Evolutionary conservation across 164 flowering plant species (phyloP), one percentile per base, ranked within the genome.

Genomic region (Magnolia changhungtana): DNA sequence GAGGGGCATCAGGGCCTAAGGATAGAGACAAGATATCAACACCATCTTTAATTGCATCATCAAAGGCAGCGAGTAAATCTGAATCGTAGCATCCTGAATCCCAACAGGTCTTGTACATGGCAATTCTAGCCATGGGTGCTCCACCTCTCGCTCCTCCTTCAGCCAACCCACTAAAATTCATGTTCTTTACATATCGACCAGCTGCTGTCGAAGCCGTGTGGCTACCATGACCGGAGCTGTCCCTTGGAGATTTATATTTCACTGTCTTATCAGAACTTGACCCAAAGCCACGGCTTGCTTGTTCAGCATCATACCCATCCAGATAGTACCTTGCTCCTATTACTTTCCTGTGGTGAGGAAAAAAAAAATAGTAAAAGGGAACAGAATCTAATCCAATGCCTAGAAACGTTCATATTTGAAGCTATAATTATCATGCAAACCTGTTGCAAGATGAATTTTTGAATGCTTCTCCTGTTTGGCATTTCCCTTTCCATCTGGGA

Each of bases 191-290:
- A 75, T 82, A 86, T n/a, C 94, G 87, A 37, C 97, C 97, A 1
- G 94, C 88, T 71, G 95, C 94, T 50, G 79, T 92, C 29, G 97
- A 92, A 51, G 97, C 90, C n/a, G 97, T 93, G 80, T 93, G 97
- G 79, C 88, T 90, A 3, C 97, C 97, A 80, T 93, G 97, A 23
- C 97, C 97, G n/a, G 79, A 59, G 79, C 87, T 85, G 80, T 93
- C 97, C 78, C 96, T 86, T 16, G 97, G 85, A n/a, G 97, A 93
- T 75, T 73, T 85, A 78, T 81, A 91, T 20, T 86, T 81, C 55
- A 82, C 75, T 2, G 65, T 75, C 37, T 75, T 79, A 9, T 61
- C 74, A 10, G 80, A 66, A 63, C 79, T 63, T n/a, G 11, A 14
- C 18, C 8, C 29, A 16, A 31, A 37, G 19, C 10, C 63, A 29